Conservation (phyloP, 805 yeast genomes). For the Wickerhamomyces strasburgensis region DNA sequence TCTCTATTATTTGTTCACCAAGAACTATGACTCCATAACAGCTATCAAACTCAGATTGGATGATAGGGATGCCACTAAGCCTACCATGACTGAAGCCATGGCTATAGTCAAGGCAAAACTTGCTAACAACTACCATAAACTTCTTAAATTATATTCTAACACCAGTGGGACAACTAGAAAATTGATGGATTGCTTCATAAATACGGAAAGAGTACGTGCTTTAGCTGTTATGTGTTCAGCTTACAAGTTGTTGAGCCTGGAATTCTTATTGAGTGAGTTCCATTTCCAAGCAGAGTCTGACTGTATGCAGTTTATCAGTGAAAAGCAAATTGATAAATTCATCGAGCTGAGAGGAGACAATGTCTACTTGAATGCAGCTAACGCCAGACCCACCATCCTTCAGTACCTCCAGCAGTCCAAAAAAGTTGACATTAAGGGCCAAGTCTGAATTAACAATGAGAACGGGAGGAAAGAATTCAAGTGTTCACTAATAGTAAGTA, state of each 20-base stretch:
- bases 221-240: slow-evolving; percentile 51
- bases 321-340: slow-evolving; percentile 33
- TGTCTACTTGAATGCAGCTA: slow-evolving; percentile 30
- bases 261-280: slow-evolving; percentile 35
- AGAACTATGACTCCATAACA: slow-evolving; percentile 38
- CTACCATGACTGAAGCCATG: slow-evolving; percentile 23
- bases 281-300: slow-evolving; percentile 36
- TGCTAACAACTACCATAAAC: slow-evolving; percentile 45
- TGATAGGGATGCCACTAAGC: slow-evolving; percentile 20
- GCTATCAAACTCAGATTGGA: slow-evolving; percentile 40
- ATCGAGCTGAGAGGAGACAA: slow-evolving; percentile 30
- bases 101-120: slow-evolving; percentile 28
- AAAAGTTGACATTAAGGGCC: slow-evolving; percentile 88
- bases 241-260: slow-evolving; percentile 43
- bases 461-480: no score
- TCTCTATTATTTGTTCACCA: slow-evolving; percentile 70
- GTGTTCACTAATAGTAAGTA: no score
- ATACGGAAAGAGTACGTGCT: slow-evolving; percentile 53
- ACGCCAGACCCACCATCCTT: slow-evolving; percentile 33
- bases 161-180: slow-evolving; percentile 40
- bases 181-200: slow-evolving; percentile 49
- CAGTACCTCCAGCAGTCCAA: slow-evolving; percentile 35
- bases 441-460: slow-evolving; percentile 41
- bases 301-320: slow-evolving; percentile 38
- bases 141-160: slow-evolving; percentile 40